Conservation (phyloP, 1,284 basidiomycete species). For the Trametes pubescens region DNA sequence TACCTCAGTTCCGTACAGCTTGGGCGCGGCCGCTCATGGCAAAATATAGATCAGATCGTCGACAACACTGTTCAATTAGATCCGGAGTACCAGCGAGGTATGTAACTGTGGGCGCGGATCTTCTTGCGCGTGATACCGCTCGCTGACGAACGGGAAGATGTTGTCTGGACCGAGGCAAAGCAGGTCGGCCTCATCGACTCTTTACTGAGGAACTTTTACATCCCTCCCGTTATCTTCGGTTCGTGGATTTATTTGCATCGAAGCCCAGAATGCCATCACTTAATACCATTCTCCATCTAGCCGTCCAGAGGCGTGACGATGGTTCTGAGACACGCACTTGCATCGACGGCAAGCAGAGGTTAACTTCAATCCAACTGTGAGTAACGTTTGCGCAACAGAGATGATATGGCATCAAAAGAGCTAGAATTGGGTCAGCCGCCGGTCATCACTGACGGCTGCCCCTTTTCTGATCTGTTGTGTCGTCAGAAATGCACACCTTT, state of each 20-base stretch:
- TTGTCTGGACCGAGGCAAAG: constrained; percentile 62
- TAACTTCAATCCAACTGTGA: constrained; percentile 74
- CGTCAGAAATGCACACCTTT: too few species aligned
- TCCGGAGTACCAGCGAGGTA: constrained; percentile 63
- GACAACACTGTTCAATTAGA: constrained; percentile 55
- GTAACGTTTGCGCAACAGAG: constrained; percentile 27
- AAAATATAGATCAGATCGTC: constrained; percentile 53
- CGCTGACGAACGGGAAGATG: constrained; percentile 42
- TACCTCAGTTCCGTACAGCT: constrained; percentile 27
- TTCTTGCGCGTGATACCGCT: not conserved
- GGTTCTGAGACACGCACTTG: constrained; percentile 71
- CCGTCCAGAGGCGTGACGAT: constrained; percentile 58
- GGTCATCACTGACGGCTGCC: too few species aligned
- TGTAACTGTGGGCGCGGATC: constrained; percentile 15
- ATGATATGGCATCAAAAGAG: not conserved
- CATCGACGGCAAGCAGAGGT: constrained; percentile 82
- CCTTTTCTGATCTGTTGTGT: too few species aligned
- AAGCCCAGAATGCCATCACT: not conserved
- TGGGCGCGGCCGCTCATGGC: not conserved
- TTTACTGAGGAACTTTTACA: constrained; percentile 52
- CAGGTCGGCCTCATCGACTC: constrained; percentile 52
- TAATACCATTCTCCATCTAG: constrained; percentile 36
- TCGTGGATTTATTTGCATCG: constrained; percentile 23
- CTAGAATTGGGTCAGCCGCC: not conserved
- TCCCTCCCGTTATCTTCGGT: constrained; percentile 75